Percentiles rank a stretch among this genome's conserved stretches.
Conservation (phyloP, 371 early-diverging fungal species). For the Nematocida minor region DNA sequence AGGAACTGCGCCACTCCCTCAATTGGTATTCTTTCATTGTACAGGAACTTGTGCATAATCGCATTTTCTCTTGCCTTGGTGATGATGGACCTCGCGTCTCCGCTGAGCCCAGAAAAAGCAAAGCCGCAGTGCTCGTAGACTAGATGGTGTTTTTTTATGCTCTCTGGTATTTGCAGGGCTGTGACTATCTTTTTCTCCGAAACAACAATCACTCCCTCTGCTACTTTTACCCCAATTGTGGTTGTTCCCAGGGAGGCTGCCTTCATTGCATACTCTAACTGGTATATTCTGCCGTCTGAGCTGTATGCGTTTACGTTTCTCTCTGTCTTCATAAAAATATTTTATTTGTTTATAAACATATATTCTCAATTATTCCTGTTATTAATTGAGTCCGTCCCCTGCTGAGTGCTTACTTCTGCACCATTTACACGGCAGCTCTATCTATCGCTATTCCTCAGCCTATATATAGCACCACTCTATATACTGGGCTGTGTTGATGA, state of each 20-base stretch:
- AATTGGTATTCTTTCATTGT: constrained; percentile 56
- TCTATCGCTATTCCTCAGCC: too few relatives aligned
- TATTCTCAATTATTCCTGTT: neutral
- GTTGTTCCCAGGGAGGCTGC: constrained; percentile 65
- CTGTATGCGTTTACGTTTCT: constrained; percentile 63
- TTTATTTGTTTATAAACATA: neutral
- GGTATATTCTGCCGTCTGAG: constrained; percentile 64
- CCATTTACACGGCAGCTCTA: too few relatives aligned
- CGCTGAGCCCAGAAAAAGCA: constrained; percentile 63
- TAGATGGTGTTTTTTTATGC: constrained; percentile 63
- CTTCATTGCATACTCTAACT: constrained; percentile 66
- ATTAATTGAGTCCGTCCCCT: too few relatives aligned
- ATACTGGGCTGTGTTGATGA: too few relatives aligned
- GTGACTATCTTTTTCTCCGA: constrained; percentile 65
- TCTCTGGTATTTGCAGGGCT: constrained; percentile 56
- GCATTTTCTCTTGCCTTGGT: constrained; percentile 54
- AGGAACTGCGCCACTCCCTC: constrained; percentile 60
- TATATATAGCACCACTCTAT: too few relatives aligned
- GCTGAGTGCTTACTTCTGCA: too few relatives aligned
- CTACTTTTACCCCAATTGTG: constrained; percentile 58
- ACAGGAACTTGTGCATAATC: constrained; percentile 56
- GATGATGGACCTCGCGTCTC: constrained; percentile 63
- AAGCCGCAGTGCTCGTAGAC: constrained; percentile 61
- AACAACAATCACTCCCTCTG: constrained; percentile 57
- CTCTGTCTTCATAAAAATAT: constrained; percentile 46